Percentiles rank a stretch among this genome's conserved stretches.
Conservation (phyloP, 106 monocot species). For the Dactylorhiza incarnata region DNA sequence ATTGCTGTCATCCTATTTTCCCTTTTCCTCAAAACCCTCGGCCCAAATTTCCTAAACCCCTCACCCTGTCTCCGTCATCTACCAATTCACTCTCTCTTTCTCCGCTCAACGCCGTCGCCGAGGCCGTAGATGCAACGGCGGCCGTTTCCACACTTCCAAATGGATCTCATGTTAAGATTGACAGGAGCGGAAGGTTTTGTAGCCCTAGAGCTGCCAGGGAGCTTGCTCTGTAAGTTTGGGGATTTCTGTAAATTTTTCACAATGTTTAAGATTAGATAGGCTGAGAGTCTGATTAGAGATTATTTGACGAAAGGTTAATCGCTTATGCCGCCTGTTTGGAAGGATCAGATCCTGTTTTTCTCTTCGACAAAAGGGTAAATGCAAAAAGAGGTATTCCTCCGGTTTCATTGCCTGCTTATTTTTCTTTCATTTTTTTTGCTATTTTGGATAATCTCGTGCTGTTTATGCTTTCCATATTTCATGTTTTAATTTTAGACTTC, state of each 20-base stretch:
- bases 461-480: not conserved
- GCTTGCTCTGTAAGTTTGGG: constrained; percentile 74
- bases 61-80: not conserved
- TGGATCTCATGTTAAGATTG: constrained; percentile 26
- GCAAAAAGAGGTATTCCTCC: constrained; percentile 51
- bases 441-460: not conserved
- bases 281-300: constrained; percentile 9
- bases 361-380: constrained; percentile 77
- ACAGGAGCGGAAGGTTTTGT: constrained; percentile 73
- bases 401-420: not conserved
- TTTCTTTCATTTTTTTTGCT: not conserved
- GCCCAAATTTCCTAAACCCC: constrained; percentile 15
- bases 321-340: constrained; percentile 88
- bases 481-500: not conserved
- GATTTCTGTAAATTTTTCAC: not conserved
- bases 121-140: constrained; percentile 21
- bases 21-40: constrained; percentile 14
- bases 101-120: constrained; percentile 15
- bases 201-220: constrained; percentile 91
- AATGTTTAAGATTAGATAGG: not conserved
- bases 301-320: constrained; percentile 45
- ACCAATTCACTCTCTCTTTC: constrained; percentile 8
- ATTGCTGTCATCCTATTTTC: constrained; percentile 3
- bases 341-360: constrained; percentile 75
- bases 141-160: constrained; percentile 3